Percentiles rank a stretch among this genome's conserved stretches.
phyloP scores from a whole-genome alignment of 371 early-diverging fungal genomes.

The Syncephalastrum sp. region DNA sequence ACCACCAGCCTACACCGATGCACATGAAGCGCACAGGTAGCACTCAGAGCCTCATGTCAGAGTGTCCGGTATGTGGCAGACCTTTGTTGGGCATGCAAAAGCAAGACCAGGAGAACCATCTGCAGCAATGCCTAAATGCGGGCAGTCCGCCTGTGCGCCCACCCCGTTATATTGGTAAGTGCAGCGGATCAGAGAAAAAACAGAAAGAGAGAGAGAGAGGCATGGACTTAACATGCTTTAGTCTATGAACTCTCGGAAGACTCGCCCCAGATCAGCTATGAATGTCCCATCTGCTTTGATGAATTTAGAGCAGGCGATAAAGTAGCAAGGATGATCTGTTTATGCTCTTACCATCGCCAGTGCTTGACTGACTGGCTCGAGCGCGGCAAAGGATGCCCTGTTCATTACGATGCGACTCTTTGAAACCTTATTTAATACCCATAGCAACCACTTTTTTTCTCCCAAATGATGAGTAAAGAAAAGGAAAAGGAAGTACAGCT shows the following conservation, averaged over 20 bases:
- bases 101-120: conserved; percentile 76
- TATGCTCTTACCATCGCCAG: conserved; percentile 82
- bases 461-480: no score
- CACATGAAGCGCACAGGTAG: conserved; percentile 46
- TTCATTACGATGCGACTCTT: conserved; percentile 52
- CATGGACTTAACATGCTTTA: conserved; percentile 11
- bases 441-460: neutral
- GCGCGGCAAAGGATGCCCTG: conserved; percentile 70
- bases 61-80: conserved; percentile 80
- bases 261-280: conserved; percentile 67
- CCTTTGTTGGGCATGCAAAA: conserved; percentile 44
- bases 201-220: neutral
- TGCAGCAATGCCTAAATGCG: conserved; percentile 67
- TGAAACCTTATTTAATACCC: neutral
- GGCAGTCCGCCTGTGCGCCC: conserved; percentile 50
- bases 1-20: conserved; percentile 11
- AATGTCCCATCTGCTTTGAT: conserved; percentile 91
- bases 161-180: conserved; percentile 71
- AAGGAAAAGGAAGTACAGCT: neutral
- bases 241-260: conserved; percentile 59
- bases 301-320: conserved; percentile 76
- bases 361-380: conserved; percentile 78
- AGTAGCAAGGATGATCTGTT: conserved; percentile 82
- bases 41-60: conserved; percentile 63
- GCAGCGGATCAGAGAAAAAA: neutral